phyloP scores from a whole-genome alignment of 108 stramenopile genomes.

The Nannochloropsis gaditana region DNA sequence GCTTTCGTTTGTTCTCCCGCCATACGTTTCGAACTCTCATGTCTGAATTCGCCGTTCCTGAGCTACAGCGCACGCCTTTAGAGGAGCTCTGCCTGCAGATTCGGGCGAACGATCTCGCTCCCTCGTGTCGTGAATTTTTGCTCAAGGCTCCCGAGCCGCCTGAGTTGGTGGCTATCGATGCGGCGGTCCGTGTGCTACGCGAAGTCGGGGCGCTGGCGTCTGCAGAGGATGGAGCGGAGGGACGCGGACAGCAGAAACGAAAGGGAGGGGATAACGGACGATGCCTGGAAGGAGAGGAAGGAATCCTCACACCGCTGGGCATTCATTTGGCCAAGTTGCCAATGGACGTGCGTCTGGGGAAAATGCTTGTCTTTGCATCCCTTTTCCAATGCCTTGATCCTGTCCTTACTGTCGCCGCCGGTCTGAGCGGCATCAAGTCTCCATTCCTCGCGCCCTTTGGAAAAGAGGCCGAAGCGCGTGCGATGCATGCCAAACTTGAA shows the following conservation, averaged over 20 bases:
- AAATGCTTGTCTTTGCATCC: slow-evolving; percentile 73
- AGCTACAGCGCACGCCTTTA: slow-evolving; percentile 9
- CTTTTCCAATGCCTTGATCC: slow-evolving; percentile 76
- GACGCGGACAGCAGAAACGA: not conserved
- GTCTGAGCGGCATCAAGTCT: slow-evolving; percentile 61
- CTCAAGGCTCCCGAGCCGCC: slow-evolving; percentile 18
- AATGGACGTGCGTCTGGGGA: slow-evolving; percentile 79
- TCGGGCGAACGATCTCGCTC: not conserved
- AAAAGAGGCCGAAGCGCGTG: slow-evolving; percentile 65
- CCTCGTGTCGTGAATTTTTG: not conserved
- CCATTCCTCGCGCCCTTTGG: slow-evolving; percentile 65
- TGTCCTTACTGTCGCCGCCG: slow-evolving; percentile 72
- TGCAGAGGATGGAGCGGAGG: not conserved
- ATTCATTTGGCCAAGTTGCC: slow-evolving; percentile 77
- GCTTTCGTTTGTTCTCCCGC: slow-evolving; percentile 28
- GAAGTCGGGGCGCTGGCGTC: not conserved
- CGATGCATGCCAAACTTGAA: slow-evolving; percentile 61
- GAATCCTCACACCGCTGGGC: slow-evolving; percentile 74
- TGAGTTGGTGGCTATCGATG: not conserved
- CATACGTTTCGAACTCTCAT: slow-evolving; percentile 27
- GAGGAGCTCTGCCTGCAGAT: slow-evolving; percentile 41
- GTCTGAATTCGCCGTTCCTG: not conserved
- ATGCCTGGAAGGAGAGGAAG: slow-evolving; percentile 5
- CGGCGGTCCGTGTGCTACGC: not conserved
- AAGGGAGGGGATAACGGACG: not conserved